A percentile compares a stretch with the other conserved stretches of the same genome.
Evolutionary conservation across 2,329 filamentous ascomycete genomes (phyloP).

Genomic region (Calycina marina): DNA sequence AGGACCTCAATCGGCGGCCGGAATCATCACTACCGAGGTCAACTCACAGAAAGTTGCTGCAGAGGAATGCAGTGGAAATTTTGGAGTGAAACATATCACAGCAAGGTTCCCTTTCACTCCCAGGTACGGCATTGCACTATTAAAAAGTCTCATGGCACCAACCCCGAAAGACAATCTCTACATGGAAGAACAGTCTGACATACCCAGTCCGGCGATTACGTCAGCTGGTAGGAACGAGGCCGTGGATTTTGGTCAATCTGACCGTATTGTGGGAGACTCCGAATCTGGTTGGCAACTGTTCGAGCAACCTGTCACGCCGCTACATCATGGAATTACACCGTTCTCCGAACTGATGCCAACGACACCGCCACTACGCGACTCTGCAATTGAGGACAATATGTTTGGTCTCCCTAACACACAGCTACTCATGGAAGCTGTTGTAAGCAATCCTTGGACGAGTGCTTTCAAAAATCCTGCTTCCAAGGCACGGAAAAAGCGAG

Average conservation of each 20-base stretch:
- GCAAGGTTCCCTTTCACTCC: neutral
- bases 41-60: too few species aligned
- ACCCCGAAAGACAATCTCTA: too few species aligned
- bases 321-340: constrained; percentile 8
- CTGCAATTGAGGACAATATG: neutral
- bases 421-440: constrained; percentile 12
- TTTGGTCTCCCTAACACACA: constrained; percentile 11
- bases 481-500: constrained; percentile 13
- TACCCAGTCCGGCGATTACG: too few species aligned
- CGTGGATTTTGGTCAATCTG: neutral
- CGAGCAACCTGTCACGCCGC: constrained; percentile 8
- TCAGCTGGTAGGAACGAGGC: too few species aligned
- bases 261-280: neutral
- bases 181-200: too few species aligned
- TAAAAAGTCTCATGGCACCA: neutral
- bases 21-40: neutral
- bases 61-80: too few species aligned
- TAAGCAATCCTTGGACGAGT: constrained; percentile 18
- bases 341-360: constrained; percentile 14
- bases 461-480: constrained; percentile 6
- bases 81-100: too few species aligned
- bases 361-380: constrained; percentile 5
- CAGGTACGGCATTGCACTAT: neutral
- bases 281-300: constrained; percentile 9
- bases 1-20: too few species aligned